A percentile compares a stretch with the other conserved stretches of the same genome.
Conservation (phyloP, 2,329 filamentous ascomycete species). For the Penicillium sp. region DNA sequence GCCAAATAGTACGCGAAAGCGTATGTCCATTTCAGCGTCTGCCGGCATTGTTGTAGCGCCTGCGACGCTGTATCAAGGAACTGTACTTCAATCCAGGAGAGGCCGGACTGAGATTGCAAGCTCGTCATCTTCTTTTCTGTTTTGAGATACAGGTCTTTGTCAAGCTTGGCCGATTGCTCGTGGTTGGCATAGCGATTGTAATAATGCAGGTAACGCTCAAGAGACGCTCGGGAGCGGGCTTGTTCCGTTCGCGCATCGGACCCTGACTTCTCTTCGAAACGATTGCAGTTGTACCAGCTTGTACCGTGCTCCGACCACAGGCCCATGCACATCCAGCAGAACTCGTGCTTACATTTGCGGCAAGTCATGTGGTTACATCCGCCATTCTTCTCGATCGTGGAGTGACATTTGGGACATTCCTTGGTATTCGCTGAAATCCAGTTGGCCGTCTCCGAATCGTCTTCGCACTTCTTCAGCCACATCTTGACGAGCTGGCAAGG, state of each 20-base stretch:
- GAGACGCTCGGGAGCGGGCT: constrained; percentile 83
- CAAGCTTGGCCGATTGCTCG: constrained; percentile 93
- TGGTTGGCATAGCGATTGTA: constrained; percentile 99
- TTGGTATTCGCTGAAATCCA: constrained; percentile 99
- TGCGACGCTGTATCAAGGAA: constrained; percentile 93
- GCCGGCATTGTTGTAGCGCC: constrained; percentile 92
- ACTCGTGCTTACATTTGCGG: constrained; percentile 92
- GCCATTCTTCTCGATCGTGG: constrained; percentile 98
- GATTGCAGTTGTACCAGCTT: constrained; percentile 99
- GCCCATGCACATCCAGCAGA: constrained; percentile 99
- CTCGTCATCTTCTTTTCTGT: constrained; percentile 99
- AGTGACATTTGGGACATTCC: constrained; percentile 93
- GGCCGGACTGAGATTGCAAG: constrained; percentile 87
- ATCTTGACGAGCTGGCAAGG: constrained; percentile 89
- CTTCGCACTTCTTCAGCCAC: constrained; percentile 98
- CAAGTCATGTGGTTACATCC: constrained; percentile 99
- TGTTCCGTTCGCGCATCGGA: constrained; percentile 89
- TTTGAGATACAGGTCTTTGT: constrained; percentile 94
- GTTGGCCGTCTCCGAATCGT: constrained; percentile 97
- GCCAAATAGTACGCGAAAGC: constrained; percentile 98
- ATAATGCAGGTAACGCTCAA: constrained; percentile 97
- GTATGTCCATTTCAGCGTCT: constrained; percentile 99
- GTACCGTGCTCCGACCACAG: constrained; percentile 98
- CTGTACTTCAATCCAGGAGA: constrained; percentile 99
- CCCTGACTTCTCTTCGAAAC: constrained; percentile 95